Conservation (phyloP, 2,329 filamentous ascomycete species). For the Microdochium nivale region DNA sequence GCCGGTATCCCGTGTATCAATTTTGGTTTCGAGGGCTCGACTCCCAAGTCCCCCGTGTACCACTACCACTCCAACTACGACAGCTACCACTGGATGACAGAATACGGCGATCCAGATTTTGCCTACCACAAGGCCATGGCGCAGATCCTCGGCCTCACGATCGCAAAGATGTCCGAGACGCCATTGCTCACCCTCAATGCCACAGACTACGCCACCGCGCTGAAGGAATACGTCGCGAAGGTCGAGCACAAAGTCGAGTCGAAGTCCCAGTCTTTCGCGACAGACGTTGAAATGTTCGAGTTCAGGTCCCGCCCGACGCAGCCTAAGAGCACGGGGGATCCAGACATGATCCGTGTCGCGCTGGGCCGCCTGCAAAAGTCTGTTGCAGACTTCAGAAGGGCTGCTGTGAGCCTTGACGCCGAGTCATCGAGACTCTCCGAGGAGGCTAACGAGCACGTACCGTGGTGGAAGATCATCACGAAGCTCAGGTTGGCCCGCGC, state of each 20-base stretch:
- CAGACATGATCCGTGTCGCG: slow-evolving; percentile 27
- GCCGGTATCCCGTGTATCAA: slow-evolving; percentile 59
- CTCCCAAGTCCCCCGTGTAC: slow-evolving; percentile 48
- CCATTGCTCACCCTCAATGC: slow-evolving; percentile 57
- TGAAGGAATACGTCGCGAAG: slow-evolving; percentile 42
- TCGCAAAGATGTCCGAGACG: slow-evolving; percentile 52
- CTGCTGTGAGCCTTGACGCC: slow-evolving; percentile 36
- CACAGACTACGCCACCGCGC: slow-evolving; percentile 51
- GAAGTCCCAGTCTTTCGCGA: slow-evolving; percentile 10
- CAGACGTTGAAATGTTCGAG: slow-evolving; percentile 19
- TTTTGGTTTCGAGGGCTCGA: slow-evolving; percentile 43
- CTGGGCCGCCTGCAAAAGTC: slow-evolving; percentile 28
- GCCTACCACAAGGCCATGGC: slow-evolving; percentile 59
- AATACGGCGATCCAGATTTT: slow-evolving; percentile 63
- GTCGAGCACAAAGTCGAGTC: slow-evolving; percentile 33
- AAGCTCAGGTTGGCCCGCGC: slow-evolving; percentile 54
- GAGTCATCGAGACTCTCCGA: slow-evolving; percentile 26
- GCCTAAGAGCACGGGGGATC: slow-evolving; percentile 21
- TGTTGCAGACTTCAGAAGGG: slow-evolving; percentile 21
- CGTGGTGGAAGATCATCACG: slow-evolving; percentile 72
- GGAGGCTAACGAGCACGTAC: slow-evolving; percentile 41
- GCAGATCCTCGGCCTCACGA: slow-evolving; percentile 54
- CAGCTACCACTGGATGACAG: slow-evolving; percentile 81
- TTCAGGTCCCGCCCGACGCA: slow-evolving; percentile 12
- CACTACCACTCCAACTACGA: slow-evolving; percentile 92